These are phyloP conservation scores for Apiospora kogelbergensis DNA, from an alignment of 2,329 filamentous ascomycete species.

Conservation along the genomic window DNA sequence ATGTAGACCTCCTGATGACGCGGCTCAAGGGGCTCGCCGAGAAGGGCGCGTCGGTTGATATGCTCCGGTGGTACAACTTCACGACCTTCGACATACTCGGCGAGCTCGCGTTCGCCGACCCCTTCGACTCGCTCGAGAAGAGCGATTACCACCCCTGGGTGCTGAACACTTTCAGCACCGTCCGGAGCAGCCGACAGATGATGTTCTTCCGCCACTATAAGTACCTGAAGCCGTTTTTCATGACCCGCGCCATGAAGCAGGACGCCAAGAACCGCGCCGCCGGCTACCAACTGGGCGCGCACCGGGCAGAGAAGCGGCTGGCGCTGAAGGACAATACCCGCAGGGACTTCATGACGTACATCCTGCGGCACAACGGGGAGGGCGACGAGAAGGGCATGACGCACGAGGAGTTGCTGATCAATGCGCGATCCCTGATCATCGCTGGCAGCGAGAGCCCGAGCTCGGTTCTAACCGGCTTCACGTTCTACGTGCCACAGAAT, in stretches of 20 bases:
- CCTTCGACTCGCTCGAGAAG: not conserved
- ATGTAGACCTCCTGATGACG: constrained; percentile 34
- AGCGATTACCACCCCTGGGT: not conserved
- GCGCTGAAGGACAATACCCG: not conserved
- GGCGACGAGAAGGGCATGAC: constrained; percentile 1
- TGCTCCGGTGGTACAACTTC: constrained; percentile 18
- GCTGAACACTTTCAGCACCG: not conserved
- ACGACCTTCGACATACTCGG: constrained; percentile 6
- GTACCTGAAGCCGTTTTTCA: not conserved
- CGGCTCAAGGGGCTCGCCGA: constrained; percentile 31
- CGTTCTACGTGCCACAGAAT: constrained; percentile 36
- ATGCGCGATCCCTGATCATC: constrained; percentile 15
- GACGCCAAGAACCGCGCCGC: not conserved
- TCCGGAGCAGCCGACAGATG: not conserved
- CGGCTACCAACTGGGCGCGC: not conserved
- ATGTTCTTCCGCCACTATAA: not conserved
- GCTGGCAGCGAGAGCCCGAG: constrained; percentile 48
- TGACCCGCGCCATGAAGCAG: not conserved
- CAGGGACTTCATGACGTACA: not conserved
- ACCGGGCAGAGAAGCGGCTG: not conserved
- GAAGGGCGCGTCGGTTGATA: constrained; percentile 16
- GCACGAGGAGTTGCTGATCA: not conserved
- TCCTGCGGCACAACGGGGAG: not conserved
- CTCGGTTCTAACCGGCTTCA: constrained; percentile 35
- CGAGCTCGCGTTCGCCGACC: constrained; percentile 1